Evolutionary conservation across 2,329 filamentous ascomycete species (phyloP).

Genomic region (Exophiala oligosperma): DNA sequence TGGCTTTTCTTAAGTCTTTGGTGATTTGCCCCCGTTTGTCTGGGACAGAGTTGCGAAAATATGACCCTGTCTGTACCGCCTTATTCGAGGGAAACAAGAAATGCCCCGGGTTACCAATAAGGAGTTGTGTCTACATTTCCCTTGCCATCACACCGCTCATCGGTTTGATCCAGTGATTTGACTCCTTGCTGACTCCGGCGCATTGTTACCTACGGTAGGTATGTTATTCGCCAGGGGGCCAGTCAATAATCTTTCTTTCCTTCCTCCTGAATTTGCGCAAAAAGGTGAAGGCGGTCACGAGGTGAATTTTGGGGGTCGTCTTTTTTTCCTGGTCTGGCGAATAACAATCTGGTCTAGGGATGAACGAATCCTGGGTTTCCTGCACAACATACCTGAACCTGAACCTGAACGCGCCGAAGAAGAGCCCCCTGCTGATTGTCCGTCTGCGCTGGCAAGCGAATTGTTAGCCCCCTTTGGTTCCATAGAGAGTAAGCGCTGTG

Average conservation of each 20-base stretch:
- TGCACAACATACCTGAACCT: not conserved
- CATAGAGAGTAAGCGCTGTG: constrained; percentile 12
- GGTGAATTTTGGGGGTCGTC: not conserved
- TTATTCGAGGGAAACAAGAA: no score
- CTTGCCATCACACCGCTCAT: no score
- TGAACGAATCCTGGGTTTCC: not conserved
- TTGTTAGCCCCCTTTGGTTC: not conserved
- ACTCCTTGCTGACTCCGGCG: not conserved
- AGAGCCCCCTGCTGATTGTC: not conserved
- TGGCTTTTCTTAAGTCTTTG: no score
- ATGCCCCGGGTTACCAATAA: no score
- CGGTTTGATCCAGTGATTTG: no score
- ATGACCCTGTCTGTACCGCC: no score
- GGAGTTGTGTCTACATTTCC: no score
- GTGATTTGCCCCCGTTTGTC: no score
- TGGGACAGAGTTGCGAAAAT: no score
- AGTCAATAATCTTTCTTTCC: not conserved
- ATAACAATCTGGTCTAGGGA: not conserved
- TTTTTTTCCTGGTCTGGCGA: not conserved
- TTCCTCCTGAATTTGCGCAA: not conserved
- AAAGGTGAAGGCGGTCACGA: not conserved
- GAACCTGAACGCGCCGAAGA: no score
- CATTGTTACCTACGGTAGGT: no score
- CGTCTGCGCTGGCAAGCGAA: constrained; percentile 14
- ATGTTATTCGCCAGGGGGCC: no score